These are phyloP conservation scores for Chamaecrista fasciculata DNA, from an alignment of 306 rosid species.

Conservation along the genomic window DNA sequence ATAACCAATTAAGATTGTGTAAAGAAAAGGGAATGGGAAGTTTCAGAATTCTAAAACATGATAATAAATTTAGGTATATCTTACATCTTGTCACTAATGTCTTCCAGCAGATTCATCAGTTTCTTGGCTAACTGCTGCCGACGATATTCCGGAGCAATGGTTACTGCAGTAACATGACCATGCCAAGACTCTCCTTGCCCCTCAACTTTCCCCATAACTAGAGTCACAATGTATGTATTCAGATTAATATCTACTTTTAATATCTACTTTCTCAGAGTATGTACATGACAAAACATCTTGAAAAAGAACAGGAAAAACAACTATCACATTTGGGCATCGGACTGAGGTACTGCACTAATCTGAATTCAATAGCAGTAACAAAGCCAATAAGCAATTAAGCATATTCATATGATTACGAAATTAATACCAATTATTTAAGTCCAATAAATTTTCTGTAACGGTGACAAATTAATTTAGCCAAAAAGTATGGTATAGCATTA, in stretches of 20 bases:
- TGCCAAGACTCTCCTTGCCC: slow-evolving; percentile 99
- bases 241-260: not conserved
- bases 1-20: not conserved
- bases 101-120: slow-evolving; percentile 92
- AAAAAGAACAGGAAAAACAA: not conserved
- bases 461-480: not conserved
- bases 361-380: not conserved
- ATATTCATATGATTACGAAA: not conserved
- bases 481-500: not conserved
- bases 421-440: not conserved
- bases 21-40: not conserved
- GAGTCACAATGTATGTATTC: slow-evolving; percentile 20
- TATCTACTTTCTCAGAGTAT: not conserved
- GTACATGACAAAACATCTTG: not conserved
- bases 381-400: not conserved
- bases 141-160: slow-evolving; percentile 89
- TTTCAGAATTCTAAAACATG: slow-evolving; percentile 7
- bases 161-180: slow-evolving; percentile 96
- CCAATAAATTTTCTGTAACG: not conserved
- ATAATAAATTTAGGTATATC: slow-evolving; percentile 7
- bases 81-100: slow-evolving; percentile 87
- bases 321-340: not conserved
- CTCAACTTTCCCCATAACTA: slow-evolving; percentile 99
- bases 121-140: slow-evolving; percentile 97
- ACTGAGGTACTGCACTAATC: not conserved